Conservation (phyloP, 345 rosid species). For the Ceriops tagal region DNA sequence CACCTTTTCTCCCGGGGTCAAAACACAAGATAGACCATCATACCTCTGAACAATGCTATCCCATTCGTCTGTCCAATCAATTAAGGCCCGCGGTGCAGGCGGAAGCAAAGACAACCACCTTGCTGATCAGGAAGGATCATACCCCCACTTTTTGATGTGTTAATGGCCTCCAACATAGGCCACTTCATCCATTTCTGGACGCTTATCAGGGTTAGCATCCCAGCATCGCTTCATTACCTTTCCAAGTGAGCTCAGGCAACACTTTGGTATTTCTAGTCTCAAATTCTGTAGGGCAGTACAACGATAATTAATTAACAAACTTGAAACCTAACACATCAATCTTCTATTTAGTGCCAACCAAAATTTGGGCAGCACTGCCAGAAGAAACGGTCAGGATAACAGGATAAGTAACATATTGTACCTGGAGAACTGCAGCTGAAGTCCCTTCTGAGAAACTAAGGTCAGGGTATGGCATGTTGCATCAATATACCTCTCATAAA, state of each 20-base stretch:
- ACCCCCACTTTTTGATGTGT: neutral
- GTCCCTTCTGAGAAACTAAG: constrained; percentile 85
- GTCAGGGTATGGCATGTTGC: constrained; percentile 56
- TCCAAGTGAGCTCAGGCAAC: constrained; percentile 2
- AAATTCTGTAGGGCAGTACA: constrained; percentile 11
- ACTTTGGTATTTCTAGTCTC: constrained; percentile 9
- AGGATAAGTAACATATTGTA: constrained; percentile 13
- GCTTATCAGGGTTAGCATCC: constrained; percentile 8
- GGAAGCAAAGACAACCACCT: neutral
- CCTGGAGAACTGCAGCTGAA: constrained; percentile 86
- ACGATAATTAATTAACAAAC: neutral
- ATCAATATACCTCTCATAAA: neutral
- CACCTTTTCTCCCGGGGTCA: neutral
- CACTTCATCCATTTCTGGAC: constrained; percentile 17
- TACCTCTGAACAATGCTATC: neutral
- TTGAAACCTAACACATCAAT: neutral
- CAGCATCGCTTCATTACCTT: constrained; percentile 9
- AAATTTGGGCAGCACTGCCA: neutral
- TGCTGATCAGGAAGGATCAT: neutral
- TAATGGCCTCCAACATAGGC: constrained; percentile 7
- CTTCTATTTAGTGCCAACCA: neutral
- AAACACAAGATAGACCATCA: neutral
- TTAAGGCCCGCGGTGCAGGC: neutral
- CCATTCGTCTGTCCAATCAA: neutral
- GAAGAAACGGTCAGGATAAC: neutral